A percentile compares a stretch with the other conserved stretches of the same genome.
These are phyloP conservation scores for Populus hybrid DNA, from an alignment of 441 rosid genomes.

Conservation along the genomic window DNA sequence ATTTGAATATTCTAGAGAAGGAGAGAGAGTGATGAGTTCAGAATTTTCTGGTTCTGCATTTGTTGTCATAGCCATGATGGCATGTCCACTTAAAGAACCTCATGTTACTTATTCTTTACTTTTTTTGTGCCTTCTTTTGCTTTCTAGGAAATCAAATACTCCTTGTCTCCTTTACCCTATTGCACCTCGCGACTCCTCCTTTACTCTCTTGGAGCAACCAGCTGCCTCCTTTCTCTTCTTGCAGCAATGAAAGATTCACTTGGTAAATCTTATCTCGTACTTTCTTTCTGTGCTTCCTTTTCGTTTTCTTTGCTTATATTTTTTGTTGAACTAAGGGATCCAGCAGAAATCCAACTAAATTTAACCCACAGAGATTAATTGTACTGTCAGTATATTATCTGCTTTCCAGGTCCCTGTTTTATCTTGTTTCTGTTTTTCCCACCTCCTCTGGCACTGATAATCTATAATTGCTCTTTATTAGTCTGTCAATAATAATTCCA, in stretches of 20 bases:
- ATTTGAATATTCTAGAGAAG: neutral
- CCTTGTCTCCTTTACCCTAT: neutral
- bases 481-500: neutral
- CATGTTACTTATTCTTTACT: conserved; percentile 16
- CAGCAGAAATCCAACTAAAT: neutral
- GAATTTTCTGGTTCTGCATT: conserved; percentile 1
- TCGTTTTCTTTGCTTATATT: too few species aligned
- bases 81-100: conserved; percentile 27
- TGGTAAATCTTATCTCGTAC: conserved; percentile 9
- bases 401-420: neutral
- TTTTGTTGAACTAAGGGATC: neutral
- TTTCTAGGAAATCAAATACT: conserved; percentile 1
- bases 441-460: neutral
- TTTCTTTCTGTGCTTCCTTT: neutral
- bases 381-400: neutral
- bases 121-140: neutral
- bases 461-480: neutral
- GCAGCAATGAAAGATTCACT: conserved; percentile 19
- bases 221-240: conserved; percentile 9
- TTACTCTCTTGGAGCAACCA: conserved; percentile 1
- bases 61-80: conserved; percentile 17
- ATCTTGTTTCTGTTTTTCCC: neutral
- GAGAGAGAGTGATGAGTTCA: neutral
- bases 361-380: neutral
- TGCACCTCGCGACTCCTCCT: neutral